Evolutionary conservation across 1,284 basidiomycete species (phyloP), one percentile per base, ranked within the genome.

Genomic region (Tilletia horrida): DNA sequence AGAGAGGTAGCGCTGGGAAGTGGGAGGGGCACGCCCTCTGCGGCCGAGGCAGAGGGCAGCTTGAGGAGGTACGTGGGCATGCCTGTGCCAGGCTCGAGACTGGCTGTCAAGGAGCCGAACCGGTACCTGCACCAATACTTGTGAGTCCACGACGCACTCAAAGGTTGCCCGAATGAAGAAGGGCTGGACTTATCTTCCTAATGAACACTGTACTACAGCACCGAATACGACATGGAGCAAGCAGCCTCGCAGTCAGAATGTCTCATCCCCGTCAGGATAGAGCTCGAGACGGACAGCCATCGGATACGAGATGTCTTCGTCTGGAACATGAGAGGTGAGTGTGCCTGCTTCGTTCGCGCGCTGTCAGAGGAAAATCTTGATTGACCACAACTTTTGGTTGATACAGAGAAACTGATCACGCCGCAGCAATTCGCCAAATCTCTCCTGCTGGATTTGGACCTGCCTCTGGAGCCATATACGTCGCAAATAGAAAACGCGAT

Each of bases 301-400:
- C 87, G 93, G 76, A 89, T 98, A 80, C 89, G 93, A 67, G 95
- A 98, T 78, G 90, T 90, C 72, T 97, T 98, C 82, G 87, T 93
- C n/a, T 98, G 95, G 95, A 96, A 97, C 78, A 83, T 93, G 64
- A 88, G 91, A 78, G 92, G 84, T 85, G 83, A 18, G 79, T 52
- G n/a, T n/a, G n/a, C n/a, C n/a, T n/a, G n/a, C n/a, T n/a, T n/a
- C n/a, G n/a, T n/a, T n/a, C n/a, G n/a, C n/a, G n/a, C n/a, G n/a
- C n/a, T n/a, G n/a, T n/a, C n/a, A n/a, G n/a, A n/a, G n/a, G n/a
- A n/a, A n/a, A n/a, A n/a, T n/a, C n/a, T n/a, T n/a, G n/a, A n/a
- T n/a, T n/a, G n/a, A n/a, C n/a, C n/a, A n/a, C n/a, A n/a, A n/a
- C 16, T 9, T 21, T 42, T 2, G n/a, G 50, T 25, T 42, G 31